Evolutionary conservation across 306 rosid species (phyloP).

Genomic region (Prunus mongolica): DNA sequence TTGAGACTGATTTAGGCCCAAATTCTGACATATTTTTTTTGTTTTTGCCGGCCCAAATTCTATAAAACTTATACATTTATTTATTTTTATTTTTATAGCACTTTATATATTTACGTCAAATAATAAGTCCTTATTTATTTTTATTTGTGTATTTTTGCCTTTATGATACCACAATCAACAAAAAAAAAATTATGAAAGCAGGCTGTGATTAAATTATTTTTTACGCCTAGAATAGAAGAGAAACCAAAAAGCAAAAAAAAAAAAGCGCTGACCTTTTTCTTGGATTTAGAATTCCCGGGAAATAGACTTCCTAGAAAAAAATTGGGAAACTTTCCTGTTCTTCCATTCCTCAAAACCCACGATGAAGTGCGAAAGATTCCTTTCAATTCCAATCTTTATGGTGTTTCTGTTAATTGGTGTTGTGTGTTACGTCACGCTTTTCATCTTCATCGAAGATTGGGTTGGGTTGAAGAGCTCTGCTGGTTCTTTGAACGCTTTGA

Average conservation of each 20-base stretch:
- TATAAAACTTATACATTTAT: too few species aligned
- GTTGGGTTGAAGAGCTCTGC: constrained; percentile 56
- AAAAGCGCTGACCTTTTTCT: background rate
- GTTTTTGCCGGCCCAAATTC: too few species aligned
- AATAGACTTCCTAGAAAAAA: background rate
- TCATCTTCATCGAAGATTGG: constrained; percentile 73
- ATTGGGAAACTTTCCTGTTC: background rate
- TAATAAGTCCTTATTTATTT: too few species aligned
- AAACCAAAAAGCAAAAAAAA: background rate
- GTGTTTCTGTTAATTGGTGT: constrained; percentile 48
- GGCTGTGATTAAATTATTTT: background rate
- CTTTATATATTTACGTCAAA: too few species aligned
- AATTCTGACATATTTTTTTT: too few species aligned
- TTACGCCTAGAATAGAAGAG: background rate
- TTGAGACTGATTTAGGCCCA: too few species aligned
- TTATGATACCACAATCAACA: too few species aligned
- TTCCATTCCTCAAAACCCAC: background rate
- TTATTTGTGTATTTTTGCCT: too few species aligned
- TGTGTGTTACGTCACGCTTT: constrained; percentile 56
- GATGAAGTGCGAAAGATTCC: constrained; percentile 44
- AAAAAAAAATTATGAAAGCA: too few species aligned
- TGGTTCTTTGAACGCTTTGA: constrained; percentile 51
- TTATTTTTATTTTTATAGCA: too few species aligned
- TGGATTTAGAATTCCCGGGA: background rate
- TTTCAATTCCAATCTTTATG: constrained; percentile 49